phyloP scores from a whole-genome alignment of 257 asterid species.

The Orobanche coerulescens region DNA sequence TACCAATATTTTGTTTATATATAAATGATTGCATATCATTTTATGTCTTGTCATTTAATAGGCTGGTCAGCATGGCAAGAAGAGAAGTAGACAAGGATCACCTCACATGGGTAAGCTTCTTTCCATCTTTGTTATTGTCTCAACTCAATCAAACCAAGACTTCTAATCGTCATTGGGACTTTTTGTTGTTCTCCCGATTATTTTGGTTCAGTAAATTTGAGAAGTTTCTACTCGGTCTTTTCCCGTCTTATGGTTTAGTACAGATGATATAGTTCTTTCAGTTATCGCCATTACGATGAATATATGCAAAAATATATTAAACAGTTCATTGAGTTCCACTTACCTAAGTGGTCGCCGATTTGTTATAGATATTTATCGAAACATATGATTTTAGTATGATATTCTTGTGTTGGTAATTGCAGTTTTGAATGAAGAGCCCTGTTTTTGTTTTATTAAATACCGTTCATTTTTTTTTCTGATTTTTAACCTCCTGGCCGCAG shows the following conservation, averaged over 20 bases:
- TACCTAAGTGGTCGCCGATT: too few species aligned
- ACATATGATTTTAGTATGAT: not conserved
- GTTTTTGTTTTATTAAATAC: too few species aligned
- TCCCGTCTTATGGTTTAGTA: not conserved
- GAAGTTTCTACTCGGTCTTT: not conserved
- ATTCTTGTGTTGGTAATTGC: not conserved
- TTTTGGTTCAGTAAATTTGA: not conserved
- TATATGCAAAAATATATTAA: too few species aligned
- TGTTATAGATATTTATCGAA: too few species aligned
- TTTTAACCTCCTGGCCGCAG: constrained; percentile 19
- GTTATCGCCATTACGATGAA: not conserved
- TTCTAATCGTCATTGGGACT: not conserved
- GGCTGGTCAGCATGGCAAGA: constrained; percentile 54
- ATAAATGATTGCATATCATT: not conserved
- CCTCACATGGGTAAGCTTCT: constrained; percentile 46
- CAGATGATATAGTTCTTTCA: not conserved
- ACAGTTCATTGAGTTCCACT: too few species aligned
- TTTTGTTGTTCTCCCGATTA: not conserved
- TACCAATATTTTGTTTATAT: constrained; percentile 2
- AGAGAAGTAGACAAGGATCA: constrained; percentile 63
- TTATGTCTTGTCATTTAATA: constrained; percentile 22
- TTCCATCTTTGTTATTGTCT: not conserved
- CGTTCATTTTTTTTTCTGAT: not conserved
- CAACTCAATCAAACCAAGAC: not conserved
- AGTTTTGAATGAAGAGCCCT: not conserved